Base-by-base conservation (phyloP, 805 yeast genomes). In the Lachancea mirantina region DNA sequence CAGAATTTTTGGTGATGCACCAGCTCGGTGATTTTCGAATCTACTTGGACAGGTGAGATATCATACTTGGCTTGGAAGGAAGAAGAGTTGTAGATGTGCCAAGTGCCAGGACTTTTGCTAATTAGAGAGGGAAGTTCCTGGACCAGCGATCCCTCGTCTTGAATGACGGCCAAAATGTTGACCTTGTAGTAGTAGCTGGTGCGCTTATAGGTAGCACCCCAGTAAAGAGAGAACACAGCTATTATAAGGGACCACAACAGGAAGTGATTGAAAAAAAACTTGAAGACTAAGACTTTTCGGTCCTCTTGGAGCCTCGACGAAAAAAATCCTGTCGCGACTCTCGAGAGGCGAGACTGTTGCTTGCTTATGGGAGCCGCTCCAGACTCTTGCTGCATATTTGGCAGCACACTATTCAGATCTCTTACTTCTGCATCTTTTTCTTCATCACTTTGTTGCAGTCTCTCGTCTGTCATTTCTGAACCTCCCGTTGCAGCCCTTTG, bases 1-100 rank as follows among this genome's bases (percentile, higher is more conserved):
- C 89, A 82, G 46, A 67, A 78, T 11, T 68, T 46, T 52, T 76
- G 72, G 32, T 68, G 69, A 44, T 70, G 74, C 3, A 81, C 66
- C 33, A 57, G 56, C 20, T 65, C 44, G 24, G 52, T 21, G 14
- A 77, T 49, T 41, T 70, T 69, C 4, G 62, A 62, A 20, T 50
- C 43, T 6, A 56, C 34, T 8, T 42, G 31, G 42, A 40, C 39
- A 34, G 40, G 31, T 34, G 52, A 41, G 19, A 43, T 35, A 10
- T 38, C 26, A 20, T 41, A 47, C 11, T 46, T 45, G 11, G 35
- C 42, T 19, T 39, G 37, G 31, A 60, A 58, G 13, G 47, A 41
- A 3, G 49, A 39, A 1, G 49, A 33, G 23, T 52, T 47, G 27
- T 50, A 41, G 11, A 59, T 35, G 10, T 49, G 46, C 60, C 61